Base-by-base conservation (phyloP, 495 filamentous ascomycete species). In the Neurospora sp. region DNA sequence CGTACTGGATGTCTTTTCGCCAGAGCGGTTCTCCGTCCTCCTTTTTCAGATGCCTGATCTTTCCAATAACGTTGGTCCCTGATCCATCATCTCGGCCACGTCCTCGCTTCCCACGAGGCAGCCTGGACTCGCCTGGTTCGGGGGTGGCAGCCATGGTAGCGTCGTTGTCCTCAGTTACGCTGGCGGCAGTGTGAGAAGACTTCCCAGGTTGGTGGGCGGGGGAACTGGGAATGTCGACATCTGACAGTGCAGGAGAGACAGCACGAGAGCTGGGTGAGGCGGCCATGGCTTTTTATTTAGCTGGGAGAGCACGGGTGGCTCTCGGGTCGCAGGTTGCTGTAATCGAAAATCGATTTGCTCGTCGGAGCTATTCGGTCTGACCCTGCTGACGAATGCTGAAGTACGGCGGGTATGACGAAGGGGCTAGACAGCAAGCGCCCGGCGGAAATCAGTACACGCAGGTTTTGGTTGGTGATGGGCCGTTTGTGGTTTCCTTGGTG, bases 1-100 rank as follows among this genome's bases (percentile, higher is more conserved):
- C 93, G 80, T 94, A 95, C 79, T 99, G 96, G 61, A 99, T 99
- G 82, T 99, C 96, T 81, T 93, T 94, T 79, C 96, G 88, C 96
- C 96, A 99, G 8, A 99, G 86, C 14, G 96, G 96, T 61, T 97
- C 92, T 73, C 96, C 96, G 81, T 99, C 96, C 70, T 97, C 94
- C 79, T 98, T 98, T 84, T 99, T 99, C 59, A 99, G 84, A 80
- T 98, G 95, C 71, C 92, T 85, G 42, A 99, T 96, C 83, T 98
- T 98, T 79, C 94, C 94, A 17, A 92, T 91, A 75, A 91, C 91
- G 68, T 75, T 73, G 44, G 73, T 76, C 27, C 53, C 53, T 61
- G 45, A 53, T 53, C 53, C 53, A 16, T 84, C 82, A 27, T 84
- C 81, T 12, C 79, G 75, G 35, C 69, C 75, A 74, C 78, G 75